Evolutionary conservation across 768 basidiomycete genomes (phyloP).

Genomic region (Multifurca ochricompacta): DNA sequence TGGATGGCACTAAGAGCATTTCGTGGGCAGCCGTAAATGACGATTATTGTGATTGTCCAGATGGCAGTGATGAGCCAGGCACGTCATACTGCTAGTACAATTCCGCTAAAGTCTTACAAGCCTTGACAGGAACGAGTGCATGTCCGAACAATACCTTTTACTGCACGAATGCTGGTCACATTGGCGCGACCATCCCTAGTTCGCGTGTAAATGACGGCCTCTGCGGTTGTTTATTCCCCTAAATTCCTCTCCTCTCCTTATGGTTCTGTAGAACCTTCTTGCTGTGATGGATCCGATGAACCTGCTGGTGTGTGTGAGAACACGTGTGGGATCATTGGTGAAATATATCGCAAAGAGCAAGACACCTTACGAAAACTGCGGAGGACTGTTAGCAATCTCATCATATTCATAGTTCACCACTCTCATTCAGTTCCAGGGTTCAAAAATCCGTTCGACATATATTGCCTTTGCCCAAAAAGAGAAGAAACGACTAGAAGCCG

Average conservation of each 20-base stretch:
- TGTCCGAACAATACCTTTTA: slow-evolving; percentile 72
- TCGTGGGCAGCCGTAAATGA: slow-evolving; percentile 81
- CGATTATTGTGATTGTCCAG: slow-evolving; percentile 89
- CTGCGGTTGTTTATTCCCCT: slow-evolving; percentile 56
- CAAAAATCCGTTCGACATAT: slow-evolving; percentile 87
- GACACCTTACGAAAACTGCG: slow-evolving; percentile 72
- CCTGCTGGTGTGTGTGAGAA: slow-evolving; percentile 70
- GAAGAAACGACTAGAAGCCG: slow-evolving; percentile 70
- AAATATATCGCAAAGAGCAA: slow-evolving; percentile 52
- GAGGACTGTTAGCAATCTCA: slow-evolving; percentile 53
- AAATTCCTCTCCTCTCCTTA: not conserved
- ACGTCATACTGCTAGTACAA: slow-evolving; percentile 4
- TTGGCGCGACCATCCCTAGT: slow-evolving; percentile 69
- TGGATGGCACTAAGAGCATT: slow-evolving; percentile 75
- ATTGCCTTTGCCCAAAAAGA: slow-evolving; percentile 85
- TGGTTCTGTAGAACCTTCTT: slow-evolving; percentile 62
- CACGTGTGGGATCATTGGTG: slow-evolving; percentile 68
- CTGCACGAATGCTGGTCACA: slow-evolving; percentile 83
- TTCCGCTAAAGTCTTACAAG: not conserved
- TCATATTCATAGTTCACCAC: not conserved
- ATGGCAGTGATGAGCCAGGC: slow-evolving; percentile 97
- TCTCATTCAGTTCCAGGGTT: slow-evolving; percentile 45
- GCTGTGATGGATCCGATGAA: slow-evolving; percentile 97
- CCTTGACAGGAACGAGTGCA: slow-evolving; percentile 66
- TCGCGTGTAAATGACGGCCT: slow-evolving; percentile 88